These are phyloP conservation scores for Cryptomeria japonica DNA, from an alignment of 75 land plant genomes.

Conservation along the genomic window DNA sequence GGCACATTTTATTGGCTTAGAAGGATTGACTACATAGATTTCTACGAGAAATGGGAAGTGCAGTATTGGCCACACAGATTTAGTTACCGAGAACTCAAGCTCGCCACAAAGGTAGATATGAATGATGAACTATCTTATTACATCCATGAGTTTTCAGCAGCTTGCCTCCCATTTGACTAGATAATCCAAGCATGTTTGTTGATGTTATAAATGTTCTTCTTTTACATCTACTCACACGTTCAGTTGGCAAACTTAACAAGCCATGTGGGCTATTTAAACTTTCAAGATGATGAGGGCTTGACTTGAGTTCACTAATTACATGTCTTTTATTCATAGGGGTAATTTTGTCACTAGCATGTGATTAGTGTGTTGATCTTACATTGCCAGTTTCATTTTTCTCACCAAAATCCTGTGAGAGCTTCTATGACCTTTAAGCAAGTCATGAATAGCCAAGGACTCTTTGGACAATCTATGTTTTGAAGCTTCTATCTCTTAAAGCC, in stretches of 20 bases:
- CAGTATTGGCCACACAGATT: constrained; percentile 1
- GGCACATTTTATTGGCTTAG: background rate
- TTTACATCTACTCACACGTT: background rate
- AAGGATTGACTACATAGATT: background rate
- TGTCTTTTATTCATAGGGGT: background rate
- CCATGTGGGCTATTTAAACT: background rate
- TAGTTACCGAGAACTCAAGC: background rate
- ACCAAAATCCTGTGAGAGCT: background rate
- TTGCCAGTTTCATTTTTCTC: background rate
- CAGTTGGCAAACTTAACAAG: background rate
- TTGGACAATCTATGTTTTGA: background rate
- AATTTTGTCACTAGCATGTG: background rate
- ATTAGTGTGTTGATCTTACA: background rate
- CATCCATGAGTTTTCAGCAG: background rate
- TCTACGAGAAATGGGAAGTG: background rate
- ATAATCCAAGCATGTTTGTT: background rate
- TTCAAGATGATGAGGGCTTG: background rate
- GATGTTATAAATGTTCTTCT: background rate
- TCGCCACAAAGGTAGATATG: background rate
- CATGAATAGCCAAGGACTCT: background rate
- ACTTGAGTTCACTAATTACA: background rate
- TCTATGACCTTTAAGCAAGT: background rate
- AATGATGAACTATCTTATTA: background rate
- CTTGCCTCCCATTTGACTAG: background rate
- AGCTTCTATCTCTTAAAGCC: background rate